Conservation (phyloP, 768 basidiomycete species). For the Boletellus ananiceps region DNA sequence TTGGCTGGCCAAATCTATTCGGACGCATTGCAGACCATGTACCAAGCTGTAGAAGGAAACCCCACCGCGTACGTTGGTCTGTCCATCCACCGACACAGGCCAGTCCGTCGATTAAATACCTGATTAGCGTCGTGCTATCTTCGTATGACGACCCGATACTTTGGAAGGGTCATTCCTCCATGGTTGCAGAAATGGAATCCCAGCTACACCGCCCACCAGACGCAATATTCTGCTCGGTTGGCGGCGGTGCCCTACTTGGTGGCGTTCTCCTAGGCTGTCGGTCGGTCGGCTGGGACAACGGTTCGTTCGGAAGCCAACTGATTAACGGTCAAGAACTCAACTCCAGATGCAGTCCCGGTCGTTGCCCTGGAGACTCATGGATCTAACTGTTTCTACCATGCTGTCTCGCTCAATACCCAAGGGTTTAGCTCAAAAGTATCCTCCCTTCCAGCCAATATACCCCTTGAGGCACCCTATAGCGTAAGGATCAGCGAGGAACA, state of each 20-base stretch:
- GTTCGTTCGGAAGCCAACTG: constrained; percentile 34
- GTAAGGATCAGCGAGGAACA: constrained; percentile 40
- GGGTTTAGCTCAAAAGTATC: constrained; percentile 32
- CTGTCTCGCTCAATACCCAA: constrained; percentile 52
- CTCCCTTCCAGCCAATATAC: constrained; percentile 26
- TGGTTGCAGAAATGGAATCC: constrained; percentile 57
- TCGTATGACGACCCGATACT: constrained; percentile 65
- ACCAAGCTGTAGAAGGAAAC: constrained; percentile 40
- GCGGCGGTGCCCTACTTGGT: constrained; percentile 67
- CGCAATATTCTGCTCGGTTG: constrained; percentile 75
- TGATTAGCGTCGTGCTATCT: constrained; percentile 57
- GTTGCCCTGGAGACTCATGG: constrained; percentile 68
- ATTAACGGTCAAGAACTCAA: not conserved
- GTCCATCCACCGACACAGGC: not conserved
- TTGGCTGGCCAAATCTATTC: constrained; percentile 55
- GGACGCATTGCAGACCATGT: constrained; percentile 52
- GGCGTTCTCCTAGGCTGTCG: constrained; percentile 69
- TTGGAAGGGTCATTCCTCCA: constrained; percentile 77
- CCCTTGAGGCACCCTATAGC: constrained; percentile 33
- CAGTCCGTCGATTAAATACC: not conserved
- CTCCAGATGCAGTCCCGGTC: constrained; percentile 49
- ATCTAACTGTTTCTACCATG: constrained; percentile 69
- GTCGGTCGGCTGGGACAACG: constrained; percentile 61
- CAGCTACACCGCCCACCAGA: constrained; percentile 57
- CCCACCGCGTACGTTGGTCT: constrained; percentile 46